phyloP scores from a whole-genome alignment of 768 basidiomycete genomes.

The Russula sp. region DNA sequence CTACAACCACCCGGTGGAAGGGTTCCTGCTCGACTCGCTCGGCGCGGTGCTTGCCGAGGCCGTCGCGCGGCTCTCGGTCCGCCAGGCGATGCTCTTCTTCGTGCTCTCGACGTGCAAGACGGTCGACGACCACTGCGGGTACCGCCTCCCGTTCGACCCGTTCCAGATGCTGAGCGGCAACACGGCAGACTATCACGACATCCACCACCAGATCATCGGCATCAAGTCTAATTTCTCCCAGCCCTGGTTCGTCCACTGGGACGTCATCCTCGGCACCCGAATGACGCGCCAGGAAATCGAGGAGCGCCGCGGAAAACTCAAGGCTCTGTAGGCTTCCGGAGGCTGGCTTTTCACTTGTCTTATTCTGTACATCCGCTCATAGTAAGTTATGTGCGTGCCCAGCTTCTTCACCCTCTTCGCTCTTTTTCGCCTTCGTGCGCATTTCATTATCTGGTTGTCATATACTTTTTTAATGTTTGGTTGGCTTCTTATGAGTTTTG shows the following conservation, averaged over 20 bases:
- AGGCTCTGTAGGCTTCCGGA: neutral
- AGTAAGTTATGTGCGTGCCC: neutral
- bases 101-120: slow-evolving; percentile 82
- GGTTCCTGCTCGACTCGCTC: slow-evolving; percentile 80
- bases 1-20: slow-evolving; percentile 97
- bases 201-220: slow-evolving; percentile 89
- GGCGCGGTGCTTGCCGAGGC: slow-evolving; percentile 76
- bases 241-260: slow-evolving; percentile 97
- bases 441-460: neutral
- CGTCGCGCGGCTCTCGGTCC: slow-evolving; percentile 58
- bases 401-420: neutral
- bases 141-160: slow-evolving; percentile 85
- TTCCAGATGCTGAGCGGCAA: slow-evolving; percentile 80
- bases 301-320: slow-evolving; percentile 31
- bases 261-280: slow-evolving; percentile 74
- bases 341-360: too few relatives aligned
- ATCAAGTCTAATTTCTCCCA: slow-evolving; percentile 96
- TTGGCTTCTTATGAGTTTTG: neutral
- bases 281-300: slow-evolving; percentile 70
- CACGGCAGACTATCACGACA: slow-evolving; percentile 96
- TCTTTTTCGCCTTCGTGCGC: neutral
- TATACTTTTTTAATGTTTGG: neutral
- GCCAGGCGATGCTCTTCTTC: slow-evolving; percentile 85
- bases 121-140: slow-evolving; percentile 94
- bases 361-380: neutral